Conservation (phyloP, 257 asterid species). For the Solanum etuberosum region DNA sequence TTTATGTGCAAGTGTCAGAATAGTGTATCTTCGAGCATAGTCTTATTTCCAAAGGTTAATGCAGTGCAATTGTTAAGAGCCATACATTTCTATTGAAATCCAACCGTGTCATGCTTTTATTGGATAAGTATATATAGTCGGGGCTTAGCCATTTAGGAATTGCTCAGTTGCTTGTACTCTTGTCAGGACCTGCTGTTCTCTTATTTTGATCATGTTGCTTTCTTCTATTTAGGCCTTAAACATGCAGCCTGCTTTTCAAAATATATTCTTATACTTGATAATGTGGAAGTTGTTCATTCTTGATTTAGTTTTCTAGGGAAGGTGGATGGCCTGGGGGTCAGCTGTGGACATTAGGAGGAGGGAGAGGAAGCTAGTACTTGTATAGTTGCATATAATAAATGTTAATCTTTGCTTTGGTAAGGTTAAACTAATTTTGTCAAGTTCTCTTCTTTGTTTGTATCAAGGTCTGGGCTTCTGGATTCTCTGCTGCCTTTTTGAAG, state of each 20-base stretch:
- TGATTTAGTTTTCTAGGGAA: background rate
- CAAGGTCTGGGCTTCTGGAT: conserved; percentile 92
- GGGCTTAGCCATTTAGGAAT: background rate
- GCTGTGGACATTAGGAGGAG: background rate
- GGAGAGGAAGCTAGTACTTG: background rate
- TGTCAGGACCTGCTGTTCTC: background rate
- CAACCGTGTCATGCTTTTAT: background rate
- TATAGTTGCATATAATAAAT: background rate
- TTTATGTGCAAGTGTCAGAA: background rate
- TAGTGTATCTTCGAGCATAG: background rate
- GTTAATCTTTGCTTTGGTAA: background rate
- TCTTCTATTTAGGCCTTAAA: background rate
- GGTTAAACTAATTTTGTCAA: background rate
- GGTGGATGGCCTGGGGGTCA: background rate
- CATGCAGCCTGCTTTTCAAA: background rate
- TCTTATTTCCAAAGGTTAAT: background rate
- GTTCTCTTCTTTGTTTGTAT: background rate
- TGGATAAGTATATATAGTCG: background rate
- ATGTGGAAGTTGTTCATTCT: background rate
- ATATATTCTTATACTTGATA: background rate
- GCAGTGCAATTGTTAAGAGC: background rate
- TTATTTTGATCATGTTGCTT: background rate
- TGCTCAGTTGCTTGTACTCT: background rate
- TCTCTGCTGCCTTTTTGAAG: conserved; percentile 87
- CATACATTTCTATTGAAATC: background rate